Percentiles rank a stretch among this genome's conserved stretches.
These are phyloP conservation scores for Cladophialophora immunda DNA, from an alignment of 2,329 filamentous ascomycete species.

Conservation along the genomic window DNA sequence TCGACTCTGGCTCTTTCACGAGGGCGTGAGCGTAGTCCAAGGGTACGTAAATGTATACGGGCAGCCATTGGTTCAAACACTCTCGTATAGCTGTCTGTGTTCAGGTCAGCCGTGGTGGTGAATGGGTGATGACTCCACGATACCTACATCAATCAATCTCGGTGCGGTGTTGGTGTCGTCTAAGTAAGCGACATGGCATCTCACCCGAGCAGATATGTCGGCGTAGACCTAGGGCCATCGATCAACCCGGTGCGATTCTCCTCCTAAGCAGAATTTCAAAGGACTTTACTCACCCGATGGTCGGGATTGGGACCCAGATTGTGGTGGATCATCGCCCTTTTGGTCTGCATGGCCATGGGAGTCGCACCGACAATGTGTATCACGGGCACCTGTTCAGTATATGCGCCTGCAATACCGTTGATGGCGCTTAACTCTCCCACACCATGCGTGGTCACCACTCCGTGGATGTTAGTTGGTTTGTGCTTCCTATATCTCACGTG, in stretches of 20 bases:
- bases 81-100: neutral
- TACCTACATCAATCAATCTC: too few species aligned
- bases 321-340: neutral
- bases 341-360: conserved; percentile 1
- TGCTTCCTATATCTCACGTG: too few species aligned
- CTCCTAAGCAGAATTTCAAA: too few species aligned
- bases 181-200: too few species aligned
- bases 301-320: neutral
- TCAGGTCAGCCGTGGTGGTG: too few species aligned
- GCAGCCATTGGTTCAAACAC: neutral
- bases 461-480: too few species aligned
- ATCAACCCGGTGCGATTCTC: too few species aligned
- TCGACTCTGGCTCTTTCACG: neutral
- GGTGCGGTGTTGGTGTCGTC: too few species aligned
- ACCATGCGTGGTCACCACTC: conserved; percentile 64
- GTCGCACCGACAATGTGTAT: conserved; percentile 48
- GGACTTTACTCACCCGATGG: neutral
- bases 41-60: conserved; percentile 21
- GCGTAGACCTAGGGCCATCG: neutral
- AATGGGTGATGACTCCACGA: too few species aligned
- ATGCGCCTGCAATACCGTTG: conserved; percentile 51
- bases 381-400: conserved; percentile 65
- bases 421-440: conserved; percentile 58
- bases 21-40: conserved; percentile 26
- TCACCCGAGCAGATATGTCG: too few species aligned